Evolutionary conservation across 1,139 yeast species (phyloP).

Genomic region (Ashbya aceris): DNA sequence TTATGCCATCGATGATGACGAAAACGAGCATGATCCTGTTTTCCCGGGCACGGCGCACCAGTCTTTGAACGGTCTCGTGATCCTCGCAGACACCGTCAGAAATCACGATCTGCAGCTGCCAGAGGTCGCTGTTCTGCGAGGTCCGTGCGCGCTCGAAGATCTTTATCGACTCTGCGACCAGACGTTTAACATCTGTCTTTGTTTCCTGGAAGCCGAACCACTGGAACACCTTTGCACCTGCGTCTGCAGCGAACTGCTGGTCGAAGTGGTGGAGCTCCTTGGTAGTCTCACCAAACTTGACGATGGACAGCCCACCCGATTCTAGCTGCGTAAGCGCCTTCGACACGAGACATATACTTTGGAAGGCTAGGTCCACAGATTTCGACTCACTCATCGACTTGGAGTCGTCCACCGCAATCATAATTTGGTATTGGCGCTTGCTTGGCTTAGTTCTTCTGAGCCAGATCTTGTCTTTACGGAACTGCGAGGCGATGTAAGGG

Average conservation of each 20-base stretch:
- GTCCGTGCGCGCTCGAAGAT: slow-evolving; percentile 61
- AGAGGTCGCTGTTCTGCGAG: slow-evolving; percentile 52
- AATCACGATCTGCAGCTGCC: slow-evolving; percentile 89
- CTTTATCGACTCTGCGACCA: slow-evolving; percentile 62
- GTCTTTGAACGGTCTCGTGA: slow-evolving; percentile 68
- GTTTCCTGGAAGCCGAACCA: slow-evolving; percentile 90
- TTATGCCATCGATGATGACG: slow-evolving; percentile 86
- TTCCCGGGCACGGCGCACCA: slow-evolving; percentile 88
- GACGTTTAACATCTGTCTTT: slow-evolving; percentile 69
- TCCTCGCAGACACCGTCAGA: slow-evolving; percentile 97
- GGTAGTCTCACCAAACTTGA: slow-evolving; percentile 81
- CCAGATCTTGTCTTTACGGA: slow-evolving; percentile 98
- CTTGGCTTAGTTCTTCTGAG: slow-evolving; percentile 95
- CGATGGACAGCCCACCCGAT: slow-evolving; percentile 86
- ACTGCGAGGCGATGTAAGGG: slow-evolving; percentile 95
- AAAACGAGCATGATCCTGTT: slow-evolving; percentile 91
- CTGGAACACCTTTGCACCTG: slow-evolving; percentile 77
- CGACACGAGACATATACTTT: slow-evolving; percentile 87
- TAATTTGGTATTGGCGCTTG: slow-evolving; percentile 91
- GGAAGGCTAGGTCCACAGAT: slow-evolving; percentile 85
- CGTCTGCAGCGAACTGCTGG: slow-evolving; percentile 69
- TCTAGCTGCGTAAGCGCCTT: slow-evolving; percentile 91
- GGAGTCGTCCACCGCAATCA: slow-evolving; percentile 97
- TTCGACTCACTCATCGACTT: slow-evolving; percentile 94
- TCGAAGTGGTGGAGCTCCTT: slow-evolving; percentile 86